Percentiles rank a stretch among this genome's conserved stretches.
Conservation (phyloP, 352 stramenopile species). For the Phytophthora tubulina region DNA sequence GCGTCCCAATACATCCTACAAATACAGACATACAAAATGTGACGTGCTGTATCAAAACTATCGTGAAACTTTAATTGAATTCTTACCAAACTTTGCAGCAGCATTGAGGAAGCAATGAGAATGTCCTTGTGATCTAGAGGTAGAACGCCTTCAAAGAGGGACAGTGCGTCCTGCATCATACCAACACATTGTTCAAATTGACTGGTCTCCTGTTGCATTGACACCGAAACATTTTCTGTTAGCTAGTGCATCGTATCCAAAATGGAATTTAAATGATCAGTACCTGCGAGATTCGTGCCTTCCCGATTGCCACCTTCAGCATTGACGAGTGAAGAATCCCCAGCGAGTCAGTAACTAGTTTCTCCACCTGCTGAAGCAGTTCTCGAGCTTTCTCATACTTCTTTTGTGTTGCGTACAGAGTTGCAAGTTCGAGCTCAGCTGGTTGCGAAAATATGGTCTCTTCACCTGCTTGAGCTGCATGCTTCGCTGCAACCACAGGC, state of each 20-base stretch:
- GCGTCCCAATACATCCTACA: slow-evolving; percentile 20
- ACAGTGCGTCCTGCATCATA: slow-evolving; percentile 40
- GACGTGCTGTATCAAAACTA: neutral
- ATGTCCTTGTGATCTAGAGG: slow-evolving; percentile 59
- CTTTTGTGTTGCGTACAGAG: slow-evolving; percentile 69
- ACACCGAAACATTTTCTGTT: neutral
- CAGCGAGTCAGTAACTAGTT: slow-evolving; percentile 45
- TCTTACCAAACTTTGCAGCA: slow-evolving; percentile 59
- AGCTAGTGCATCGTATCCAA: neutral
- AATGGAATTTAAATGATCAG: neutral
- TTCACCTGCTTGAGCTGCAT: slow-evolving; percentile 51
- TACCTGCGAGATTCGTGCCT: slow-evolving; percentile 49
- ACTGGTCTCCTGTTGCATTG: slow-evolving; percentile 41
- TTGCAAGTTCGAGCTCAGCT: slow-evolving; percentile 60
- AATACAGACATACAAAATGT: neutral
- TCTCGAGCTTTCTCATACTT: slow-evolving; percentile 59
- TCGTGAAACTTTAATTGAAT: neutral
- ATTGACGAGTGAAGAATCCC: slow-evolving; percentile 63
- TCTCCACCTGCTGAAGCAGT: slow-evolving; percentile 44
- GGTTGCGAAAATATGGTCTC: slow-evolving; percentile 54
- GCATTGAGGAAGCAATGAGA: slow-evolving; percentile 44
- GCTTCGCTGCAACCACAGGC: slow-evolving; percentile 54
- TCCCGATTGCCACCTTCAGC: slow-evolving; percentile 62
- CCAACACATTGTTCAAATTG: slow-evolving; percentile 31
- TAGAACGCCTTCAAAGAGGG: slow-evolving; percentile 50